Evolutionary conservation across 768 basidiomycete genomes (phyloP), one percentile per base, ranked within the genome.

Genomic region (Suillus tomentosus): DNA sequence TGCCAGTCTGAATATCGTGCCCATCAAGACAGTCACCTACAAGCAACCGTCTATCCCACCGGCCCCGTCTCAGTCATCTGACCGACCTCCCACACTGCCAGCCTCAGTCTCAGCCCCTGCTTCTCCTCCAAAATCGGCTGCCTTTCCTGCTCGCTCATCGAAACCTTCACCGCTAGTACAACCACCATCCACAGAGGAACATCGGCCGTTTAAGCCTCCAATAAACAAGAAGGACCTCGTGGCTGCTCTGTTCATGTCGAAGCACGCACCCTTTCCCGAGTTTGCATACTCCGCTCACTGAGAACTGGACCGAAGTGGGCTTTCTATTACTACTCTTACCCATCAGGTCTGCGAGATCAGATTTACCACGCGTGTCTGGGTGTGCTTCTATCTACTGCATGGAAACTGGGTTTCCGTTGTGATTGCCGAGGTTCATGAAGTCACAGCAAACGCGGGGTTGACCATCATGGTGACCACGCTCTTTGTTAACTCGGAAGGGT

Each of bases 221-320:
- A 67, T 77, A 64, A 70, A 75, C 65, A 90, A 86, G 80, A 90
- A 82, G 75, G 85, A 90, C 72, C 87, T 86, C 27, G 85, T 86
- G 84, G 69, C 81, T 42, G 73, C 79, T 3, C 68, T 84, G 13
- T 93, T 93, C 75, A 87, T 92, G 74, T 91, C 91, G 60, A 92
- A 91, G 75, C 89, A 87, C 66, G 88, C 64, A 81, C 85, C 27
- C 77, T 85, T 69, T 85, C 85, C 27, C 86, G 87, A 31, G 31
- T 31, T 31, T 31, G 31, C 31, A 31, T 31, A 27, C 27, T 27
- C 27, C 27, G 27, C 27, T 27, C 3, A 27, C 27, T 27, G 27
- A 27, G 27, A 27, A 27, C 27, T 27, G 27, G 27, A 27, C 27
- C 27, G 27, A 27, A 27, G 3, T 27, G 27, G 27, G 27, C 4